phyloP scores from a whole-genome alignment of 1,284 basidiomycete species.

The Melampsora americana region DNA sequence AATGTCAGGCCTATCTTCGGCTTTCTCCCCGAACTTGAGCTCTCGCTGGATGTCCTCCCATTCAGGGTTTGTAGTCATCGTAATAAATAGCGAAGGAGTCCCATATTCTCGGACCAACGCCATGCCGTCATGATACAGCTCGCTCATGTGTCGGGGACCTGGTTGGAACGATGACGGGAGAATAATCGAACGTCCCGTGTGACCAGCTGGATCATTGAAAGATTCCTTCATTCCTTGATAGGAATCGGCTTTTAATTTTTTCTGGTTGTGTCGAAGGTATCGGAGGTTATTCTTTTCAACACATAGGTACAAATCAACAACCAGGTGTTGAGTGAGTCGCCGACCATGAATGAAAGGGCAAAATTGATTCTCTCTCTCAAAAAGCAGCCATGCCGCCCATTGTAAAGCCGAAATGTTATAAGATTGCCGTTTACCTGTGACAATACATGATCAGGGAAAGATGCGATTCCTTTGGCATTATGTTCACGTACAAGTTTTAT shows the following conservation, averaged over 20 bases:
- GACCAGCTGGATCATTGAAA: slow-evolving; percentile 20
- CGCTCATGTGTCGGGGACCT: slow-evolving; percentile 52
- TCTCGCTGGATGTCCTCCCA: slow-evolving; percentile 55
- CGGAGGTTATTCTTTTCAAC: background rate
- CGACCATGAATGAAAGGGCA: background rate
- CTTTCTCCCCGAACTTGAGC: background rate
- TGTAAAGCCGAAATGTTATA: background rate
- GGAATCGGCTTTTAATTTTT: background rate
- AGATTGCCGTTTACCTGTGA: too few relatives aligned
- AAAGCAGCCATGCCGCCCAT: background rate
- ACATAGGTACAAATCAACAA: background rate
- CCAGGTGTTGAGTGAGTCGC: background rate
- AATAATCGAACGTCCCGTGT: slow-evolving; percentile 48
- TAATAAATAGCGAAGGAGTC: slow-evolving; percentile 56
- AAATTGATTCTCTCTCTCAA: background rate
- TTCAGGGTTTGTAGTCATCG: slow-evolving; percentile 56
- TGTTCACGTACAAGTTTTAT: too few relatives aligned
- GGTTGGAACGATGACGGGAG: slow-evolving; percentile 55
- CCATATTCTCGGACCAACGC: slow-evolving; percentile 53
- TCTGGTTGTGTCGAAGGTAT: background rate
- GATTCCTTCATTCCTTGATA: background rate
- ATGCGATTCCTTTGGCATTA: too few relatives aligned
- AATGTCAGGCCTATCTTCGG: slow-evolving; percentile 1
- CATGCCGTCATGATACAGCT: slow-evolving; percentile 55
- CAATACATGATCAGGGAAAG: too few relatives aligned